phyloP scores from a whole-genome alignment of 495 filamentous ascomycete species.

The Neurospora sp. region DNA sequence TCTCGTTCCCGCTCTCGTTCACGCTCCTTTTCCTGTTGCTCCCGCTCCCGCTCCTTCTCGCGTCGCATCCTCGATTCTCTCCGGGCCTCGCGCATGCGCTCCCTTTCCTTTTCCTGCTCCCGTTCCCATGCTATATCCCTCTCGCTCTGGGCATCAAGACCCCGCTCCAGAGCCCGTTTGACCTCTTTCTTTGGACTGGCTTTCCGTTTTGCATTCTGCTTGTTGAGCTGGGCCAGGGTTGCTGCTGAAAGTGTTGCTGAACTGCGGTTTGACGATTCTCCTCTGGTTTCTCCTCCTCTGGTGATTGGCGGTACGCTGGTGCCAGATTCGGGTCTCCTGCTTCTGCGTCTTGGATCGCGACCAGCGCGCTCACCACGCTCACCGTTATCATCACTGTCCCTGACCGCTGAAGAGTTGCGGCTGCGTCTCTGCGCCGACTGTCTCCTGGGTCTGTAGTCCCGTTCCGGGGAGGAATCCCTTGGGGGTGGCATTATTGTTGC shows the following conservation, averaged over 20 bases:
- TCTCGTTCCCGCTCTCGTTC: conserved; percentile 21
- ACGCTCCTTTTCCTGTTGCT: conserved; percentile 23
- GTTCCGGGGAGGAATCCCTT: background rate
- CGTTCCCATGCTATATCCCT: conserved; percentile 21
- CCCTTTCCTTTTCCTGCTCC: conserved; percentile 18
- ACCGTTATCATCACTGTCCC: background rate
- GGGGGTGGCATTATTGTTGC: background rate
- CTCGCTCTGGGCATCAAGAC: conserved; percentile 3
- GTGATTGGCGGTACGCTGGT: conserved; percentile 12
- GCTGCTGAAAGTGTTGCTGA: conserved; percentile 38
- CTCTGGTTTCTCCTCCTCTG: conserved; percentile 6
- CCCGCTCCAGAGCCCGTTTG: background rate
- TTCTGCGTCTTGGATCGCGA: background rate
- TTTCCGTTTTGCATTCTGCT: conserved; percentile 36
- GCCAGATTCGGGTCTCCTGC: conserved; percentile 14
- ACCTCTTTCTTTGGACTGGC: background rate
- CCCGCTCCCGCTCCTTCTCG: conserved; percentile 8
- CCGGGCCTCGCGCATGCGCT: conserved; percentile 12
- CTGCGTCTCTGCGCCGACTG: background rate
- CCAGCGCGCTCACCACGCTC: background rate
- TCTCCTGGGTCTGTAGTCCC: background rate
- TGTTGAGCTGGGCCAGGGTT: conserved; percentile 51
- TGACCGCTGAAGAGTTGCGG: background rate
- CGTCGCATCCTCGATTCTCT: conserved; percentile 4
- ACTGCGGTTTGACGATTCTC: conserved; percentile 2